phyloP scores from a whole-genome alignment of 2,329 filamentous ascomycete species.

The Fusarium goolgardi region DNA sequence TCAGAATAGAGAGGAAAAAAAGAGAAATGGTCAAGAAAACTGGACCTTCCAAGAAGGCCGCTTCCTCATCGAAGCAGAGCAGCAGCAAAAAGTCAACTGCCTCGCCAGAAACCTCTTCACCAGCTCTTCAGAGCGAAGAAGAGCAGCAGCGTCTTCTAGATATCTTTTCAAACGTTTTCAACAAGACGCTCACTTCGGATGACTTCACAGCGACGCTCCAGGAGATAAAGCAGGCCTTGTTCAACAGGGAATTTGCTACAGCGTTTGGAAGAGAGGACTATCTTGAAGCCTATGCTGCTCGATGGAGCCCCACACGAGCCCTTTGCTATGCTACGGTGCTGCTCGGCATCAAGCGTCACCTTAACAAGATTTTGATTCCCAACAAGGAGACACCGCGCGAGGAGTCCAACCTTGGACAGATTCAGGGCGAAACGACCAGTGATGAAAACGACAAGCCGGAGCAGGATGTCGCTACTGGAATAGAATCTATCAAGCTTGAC shows the following conservation, averaged over 20 bases:
- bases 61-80: slow-evolving; percentile 33
- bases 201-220: slow-evolving; percentile 73
- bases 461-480: neutral
- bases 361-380: slow-evolving; percentile 46
- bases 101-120: slow-evolving; percentile 23
- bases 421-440: neutral
- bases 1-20: slow-evolving; percentile 9
- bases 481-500: slow-evolving; percentile 20
- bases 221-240: slow-evolving; percentile 86
- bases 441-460: neutral
- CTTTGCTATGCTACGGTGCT: slow-evolving; percentile 80
- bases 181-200: slow-evolving; percentile 59
- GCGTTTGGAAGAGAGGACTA: slow-evolving; percentile 80
- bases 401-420: slow-evolving; percentile 12
- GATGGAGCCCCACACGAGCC: slow-evolving; percentile 91
- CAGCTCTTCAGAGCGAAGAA: slow-evolving; percentile 35
- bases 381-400: neutral
- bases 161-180: slow-evolving; percentile 76
- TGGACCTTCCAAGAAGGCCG: slow-evolving; percentile 38
- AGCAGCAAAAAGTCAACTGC: slow-evolving; percentile 38
- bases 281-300: slow-evolving; percentile 83
- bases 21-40: slow-evolving; percentile 46
- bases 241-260: slow-evolving; percentile 81
- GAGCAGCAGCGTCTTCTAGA: slow-evolving; percentile 77
- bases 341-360: slow-evolving; percentile 51